Percentiles rank a stretch among this genome's conserved stretches.
These are phyloP conservation scores for Trichoderma asperellum DNA, from an alignment of 2,329 filamentous ascomycete genomes.

Conservation along the genomic window DNA sequence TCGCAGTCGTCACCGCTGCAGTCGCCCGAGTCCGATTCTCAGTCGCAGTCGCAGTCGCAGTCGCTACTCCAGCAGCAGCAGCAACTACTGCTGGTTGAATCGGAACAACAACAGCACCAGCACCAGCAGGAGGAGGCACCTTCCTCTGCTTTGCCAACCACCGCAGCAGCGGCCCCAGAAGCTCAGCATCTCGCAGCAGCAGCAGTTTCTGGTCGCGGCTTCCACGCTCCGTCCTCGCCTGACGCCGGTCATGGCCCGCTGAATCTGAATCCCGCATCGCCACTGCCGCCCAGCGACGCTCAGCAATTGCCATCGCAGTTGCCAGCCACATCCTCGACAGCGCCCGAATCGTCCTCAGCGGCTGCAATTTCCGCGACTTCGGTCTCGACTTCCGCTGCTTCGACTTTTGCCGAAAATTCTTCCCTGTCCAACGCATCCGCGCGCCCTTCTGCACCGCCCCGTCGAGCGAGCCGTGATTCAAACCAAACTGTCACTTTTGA, in stretches of 20 bases:
- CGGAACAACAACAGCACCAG: neutral
- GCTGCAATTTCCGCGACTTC: slow-evolving; percentile 34
- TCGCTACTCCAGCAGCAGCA: neutral
- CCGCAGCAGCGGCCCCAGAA: neutral
- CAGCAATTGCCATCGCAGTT: neutral
- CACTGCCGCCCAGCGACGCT: neutral
- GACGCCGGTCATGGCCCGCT: slow-evolving; percentile 20
- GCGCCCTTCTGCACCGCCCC: slow-evolving; percentile 32
- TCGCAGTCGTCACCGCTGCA: slow-evolving; percentile 1
- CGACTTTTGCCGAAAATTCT: slow-evolving; percentile 27
- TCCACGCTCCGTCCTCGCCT: slow-evolving; percentile 18
- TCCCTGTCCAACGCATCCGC: slow-evolving; percentile 7
- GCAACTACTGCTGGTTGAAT: neutral
- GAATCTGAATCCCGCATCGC: slow-evolving; percentile 12
- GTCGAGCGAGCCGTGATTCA: slow-evolving; percentile 30
- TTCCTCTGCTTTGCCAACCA: neutral
- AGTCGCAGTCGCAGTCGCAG: neutral
- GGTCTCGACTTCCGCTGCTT: slow-evolving; percentile 32
- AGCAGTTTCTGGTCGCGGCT: slow-evolving; percentile 10
- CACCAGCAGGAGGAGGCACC: neutral
- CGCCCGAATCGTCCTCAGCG: neutral
- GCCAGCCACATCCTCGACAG: slow-evolving; percentile 1
- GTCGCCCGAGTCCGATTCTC: neutral
- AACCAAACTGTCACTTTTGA: slow-evolving; percentile 16
- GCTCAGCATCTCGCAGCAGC: neutral